Percentiles rank a stretch among this genome's conserved stretches.
Conservation (phyloP, 1,284 basidiomycete genomes). For the Tremellales sp. region DNA sequence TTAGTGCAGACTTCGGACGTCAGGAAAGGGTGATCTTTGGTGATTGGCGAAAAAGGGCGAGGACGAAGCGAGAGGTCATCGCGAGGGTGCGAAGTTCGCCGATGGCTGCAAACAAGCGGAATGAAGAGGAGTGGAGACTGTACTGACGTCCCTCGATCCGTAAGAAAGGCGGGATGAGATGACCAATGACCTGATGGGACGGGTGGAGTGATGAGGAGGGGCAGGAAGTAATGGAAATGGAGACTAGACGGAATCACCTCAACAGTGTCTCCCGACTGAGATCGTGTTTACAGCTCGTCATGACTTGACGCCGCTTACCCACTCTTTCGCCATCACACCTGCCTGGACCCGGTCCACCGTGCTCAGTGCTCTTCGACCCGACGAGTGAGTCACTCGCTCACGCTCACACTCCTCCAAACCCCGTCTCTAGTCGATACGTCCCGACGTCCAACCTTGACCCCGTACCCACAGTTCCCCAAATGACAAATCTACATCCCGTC, state of each 20-base stretch:
- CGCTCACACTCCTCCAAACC: too few relatives aligned
- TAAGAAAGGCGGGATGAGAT: neutral
- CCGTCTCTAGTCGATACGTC: too few relatives aligned
- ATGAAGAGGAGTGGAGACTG: constrained; percentile 1
- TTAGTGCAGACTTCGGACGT: neutral
- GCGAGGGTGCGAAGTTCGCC: neutral
- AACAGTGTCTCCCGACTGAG: too few relatives aligned
- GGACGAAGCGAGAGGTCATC: neutral
- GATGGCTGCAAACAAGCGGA: too few relatives aligned
- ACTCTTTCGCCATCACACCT: neutral
- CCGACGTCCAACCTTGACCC: neutral
- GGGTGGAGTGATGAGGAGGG: neutral
- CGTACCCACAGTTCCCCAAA: neutral
- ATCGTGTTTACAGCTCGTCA: too few relatives aligned
- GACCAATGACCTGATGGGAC: neutral
- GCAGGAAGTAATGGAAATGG: neutral
- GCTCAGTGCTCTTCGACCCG: too few relatives aligned
- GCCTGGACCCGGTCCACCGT: neutral
- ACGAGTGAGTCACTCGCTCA: too few relatives aligned
- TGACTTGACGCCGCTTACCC: too few relatives aligned
- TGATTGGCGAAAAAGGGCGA: neutral
- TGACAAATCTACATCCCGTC: neutral
- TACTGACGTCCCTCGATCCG: constrained; percentile 1
- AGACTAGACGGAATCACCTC: neutral
- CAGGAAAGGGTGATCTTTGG: neutral